Evolutionary conservation across 2,329 filamentous ascomycete genomes (phyloP), one percentile per base, ranked within the genome.

Genomic region (Hymenoscyphus fructigenus): DNA sequence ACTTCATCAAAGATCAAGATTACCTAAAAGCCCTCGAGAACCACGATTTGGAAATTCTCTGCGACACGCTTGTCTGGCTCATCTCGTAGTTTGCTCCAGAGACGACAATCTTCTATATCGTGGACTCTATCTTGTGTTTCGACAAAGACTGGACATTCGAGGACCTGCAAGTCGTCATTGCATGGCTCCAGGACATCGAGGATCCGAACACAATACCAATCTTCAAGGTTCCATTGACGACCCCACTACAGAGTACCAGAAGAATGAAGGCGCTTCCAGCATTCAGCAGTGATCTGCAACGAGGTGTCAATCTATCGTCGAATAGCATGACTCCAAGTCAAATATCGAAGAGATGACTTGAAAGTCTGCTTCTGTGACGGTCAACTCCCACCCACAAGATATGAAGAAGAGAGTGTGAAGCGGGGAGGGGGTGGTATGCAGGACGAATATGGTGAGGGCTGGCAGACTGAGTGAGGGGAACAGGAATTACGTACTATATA

Each of bases 141-240:
- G 55, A 57, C n/a, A 57, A 34, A 32, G n/a, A 34, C 55, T n/a
- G 15, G 55, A 57, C 55, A 29, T 57, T 57, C n/a, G 28, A 34
- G 28, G 55, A 57, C 28, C 26, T 57, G 7, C 28, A 57, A 14
- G 28, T 34, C n/a, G 55, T 34, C 15, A 29, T 57, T 57, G 15
- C 15, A 34, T 57, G 28, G 26, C 55, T 47, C 44, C 29, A 12
- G 29, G 26, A n/a, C 20, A 57, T 57, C 26, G 10, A 57, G 29
- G 28, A 57, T n/a, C 5, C 1, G 26, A n/a, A 9, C 7, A 17
- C 15, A 7, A 2, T 32, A 15, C 55, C 55, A 7, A n/a, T 34
- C 1, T 5, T 57, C 26, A 57, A 57, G 26, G 55, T 57, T n/a
- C 12, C 17, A 26, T 34, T 57, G 55, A 57, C 5, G 14, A 32